phyloP scores from a whole-genome alignment of 495 filamentous ascomycete species.

The Penicillium crystallinum region DNA sequence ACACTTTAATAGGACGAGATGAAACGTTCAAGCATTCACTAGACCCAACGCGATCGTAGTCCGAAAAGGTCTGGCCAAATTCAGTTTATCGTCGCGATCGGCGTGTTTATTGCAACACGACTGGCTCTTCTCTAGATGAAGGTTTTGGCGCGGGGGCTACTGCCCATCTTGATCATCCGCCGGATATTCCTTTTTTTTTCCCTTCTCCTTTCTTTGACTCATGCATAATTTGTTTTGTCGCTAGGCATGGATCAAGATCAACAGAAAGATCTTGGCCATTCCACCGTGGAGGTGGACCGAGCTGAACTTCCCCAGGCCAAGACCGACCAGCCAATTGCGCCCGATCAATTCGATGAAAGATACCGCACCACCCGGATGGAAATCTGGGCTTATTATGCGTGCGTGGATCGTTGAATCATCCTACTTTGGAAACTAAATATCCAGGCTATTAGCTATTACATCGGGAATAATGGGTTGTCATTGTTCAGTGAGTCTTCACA shows the following conservation, averaged over 20 bases:
- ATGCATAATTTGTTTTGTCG: not conserved
- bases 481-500: conserved; percentile 49
- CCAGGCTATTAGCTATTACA: conserved; percentile 48
- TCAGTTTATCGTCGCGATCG: conserved; percentile 18
- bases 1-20: not conserved
- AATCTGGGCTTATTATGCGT: conserved; percentile 62
- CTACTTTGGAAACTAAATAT: conserved; percentile 16
- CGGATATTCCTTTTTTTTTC: not conserved
- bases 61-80: not conserved
- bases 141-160: conserved; percentile 12
- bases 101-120: conserved; percentile 13
- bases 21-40: conserved; percentile 10
- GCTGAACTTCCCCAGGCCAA: conserved; percentile 5
- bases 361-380: conserved; percentile 49
- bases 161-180: not conserved
- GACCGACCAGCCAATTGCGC: conserved; percentile 14
- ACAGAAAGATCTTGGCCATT: conserved; percentile 10
- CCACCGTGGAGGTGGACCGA: conserved; percentile 18
- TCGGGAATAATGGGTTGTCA: conserved; percentile 61
- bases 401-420: conserved; percentile 18
- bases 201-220: not conserved
- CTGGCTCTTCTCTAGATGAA: conserved; percentile 8
- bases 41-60: conserved; percentile 7
- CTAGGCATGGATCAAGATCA: conserved; percentile 14
- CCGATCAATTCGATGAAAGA: conserved; percentile 26